Conservation (phyloP, 768 basidiomycete species). For the Termitomyces sp. region DNA sequence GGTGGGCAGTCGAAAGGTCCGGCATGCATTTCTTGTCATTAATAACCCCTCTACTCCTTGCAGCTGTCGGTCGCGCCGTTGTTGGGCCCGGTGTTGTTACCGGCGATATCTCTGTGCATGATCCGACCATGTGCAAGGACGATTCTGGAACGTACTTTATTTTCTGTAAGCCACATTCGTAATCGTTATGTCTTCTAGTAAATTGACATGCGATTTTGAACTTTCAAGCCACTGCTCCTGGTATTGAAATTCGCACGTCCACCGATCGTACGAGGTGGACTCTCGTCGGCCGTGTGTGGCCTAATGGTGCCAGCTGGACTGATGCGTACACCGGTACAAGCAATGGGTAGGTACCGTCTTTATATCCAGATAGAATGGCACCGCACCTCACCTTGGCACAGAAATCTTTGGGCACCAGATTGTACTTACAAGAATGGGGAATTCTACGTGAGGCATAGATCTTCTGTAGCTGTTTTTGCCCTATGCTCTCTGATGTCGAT, state of each 20-base stretch:
- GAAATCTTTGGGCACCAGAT: conserved; percentile 31
- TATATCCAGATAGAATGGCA: not conserved
- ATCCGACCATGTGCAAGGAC: conserved; percentile 48
- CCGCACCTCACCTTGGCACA: not conserved
- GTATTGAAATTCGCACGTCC: conserved; percentile 46
- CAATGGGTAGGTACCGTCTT: conserved; percentile 29
- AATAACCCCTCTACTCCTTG: conserved; percentile 1
- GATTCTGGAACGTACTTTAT: conserved; percentile 39
- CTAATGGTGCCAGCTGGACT: conserved; percentile 45
- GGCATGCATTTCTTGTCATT: not conserved
- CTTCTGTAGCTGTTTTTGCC: not conserved
- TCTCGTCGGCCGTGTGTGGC: conserved; percentile 40
- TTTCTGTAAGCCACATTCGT: conserved; percentile 29
- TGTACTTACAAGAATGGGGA: conserved; percentile 25
- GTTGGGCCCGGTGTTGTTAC: conserved; percentile 31
- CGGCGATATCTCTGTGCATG: conserved; percentile 38
- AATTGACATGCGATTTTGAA: not conserved
- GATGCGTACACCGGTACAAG: conserved; percentile 39
- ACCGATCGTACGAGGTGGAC: conserved; percentile 29
- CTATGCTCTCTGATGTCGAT: not conserved
- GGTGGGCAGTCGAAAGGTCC: not conserved
- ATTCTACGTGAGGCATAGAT: conserved; percentile 18
- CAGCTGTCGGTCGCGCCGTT: conserved; percentile 15
- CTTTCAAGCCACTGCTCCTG: conserved; percentile 33
- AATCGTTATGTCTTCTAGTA: not conserved